phyloP scores from a whole-genome alignment of 2,329 filamentous ascomycete species.

The Cadophora gregata region DNA sequence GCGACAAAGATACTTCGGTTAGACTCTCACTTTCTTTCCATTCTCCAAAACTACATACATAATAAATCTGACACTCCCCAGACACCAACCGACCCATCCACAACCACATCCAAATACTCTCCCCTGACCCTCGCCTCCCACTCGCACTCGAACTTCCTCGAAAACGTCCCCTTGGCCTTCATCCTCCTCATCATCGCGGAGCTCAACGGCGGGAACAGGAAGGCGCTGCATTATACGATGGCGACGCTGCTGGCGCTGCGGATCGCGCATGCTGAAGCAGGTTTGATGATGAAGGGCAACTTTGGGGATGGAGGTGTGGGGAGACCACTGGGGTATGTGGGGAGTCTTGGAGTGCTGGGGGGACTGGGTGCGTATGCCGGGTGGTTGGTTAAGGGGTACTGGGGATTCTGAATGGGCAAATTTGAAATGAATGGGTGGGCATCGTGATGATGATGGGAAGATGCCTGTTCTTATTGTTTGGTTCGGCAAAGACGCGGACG shows the following conservation, averaged over 20 bases:
- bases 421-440: not conserved
- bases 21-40: not conserved
- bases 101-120: slow-evolving; percentile 5
- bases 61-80: not conserved
- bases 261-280: slow-evolving; percentile 27
- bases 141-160: slow-evolving; percentile 32
- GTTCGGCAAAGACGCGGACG: no score
- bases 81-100: not conserved
- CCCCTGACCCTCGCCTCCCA: slow-evolving; percentile 19
- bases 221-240: slow-evolving; percentile 28
- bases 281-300: slow-evolving; percentile 25
- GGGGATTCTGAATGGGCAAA: slow-evolving; percentile 24
- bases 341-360: slow-evolving; percentile 25
- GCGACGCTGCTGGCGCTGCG: slow-evolving; percentile 25
- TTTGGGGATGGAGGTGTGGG: slow-evolving; percentile 30
- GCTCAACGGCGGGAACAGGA: slow-evolving; percentile 28
- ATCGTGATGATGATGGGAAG: not conserved
- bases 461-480: not conserved
- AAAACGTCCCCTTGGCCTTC: slow-evolving; percentile 55
- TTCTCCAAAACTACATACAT: not conserved
- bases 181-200: slow-evolving; percentile 57
- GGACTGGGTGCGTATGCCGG: slow-evolving; percentile 27
- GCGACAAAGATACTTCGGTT: slow-evolving; percentile 23
- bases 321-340: slow-evolving; percentile 31
- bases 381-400: slow-evolving; percentile 29